These are phyloP conservation scores for Stemphylium beticola DNA, from an alignment of 2,329 filamentous ascomycete species.

Conservation along the genomic window DNA sequence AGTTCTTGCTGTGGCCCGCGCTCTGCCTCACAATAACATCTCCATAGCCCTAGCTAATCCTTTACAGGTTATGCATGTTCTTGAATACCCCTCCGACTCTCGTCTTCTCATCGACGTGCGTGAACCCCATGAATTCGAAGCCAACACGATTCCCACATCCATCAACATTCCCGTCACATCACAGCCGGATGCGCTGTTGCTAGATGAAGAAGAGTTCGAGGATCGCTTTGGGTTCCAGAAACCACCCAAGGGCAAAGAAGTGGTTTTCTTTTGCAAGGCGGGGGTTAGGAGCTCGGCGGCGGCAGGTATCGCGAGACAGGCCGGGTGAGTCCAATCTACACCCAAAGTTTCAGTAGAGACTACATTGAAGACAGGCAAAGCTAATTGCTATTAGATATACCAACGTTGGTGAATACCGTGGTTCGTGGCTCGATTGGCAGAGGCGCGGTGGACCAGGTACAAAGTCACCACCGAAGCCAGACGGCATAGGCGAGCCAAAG, in stretches of 20 bases:
- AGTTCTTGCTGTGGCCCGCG: slow-evolving; percentile 2
- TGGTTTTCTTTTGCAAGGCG: slow-evolving; percentile 88
- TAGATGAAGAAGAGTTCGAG: slow-evolving; percentile 78
- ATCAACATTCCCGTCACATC: slow-evolving; percentile 82
- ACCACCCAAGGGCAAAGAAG: slow-evolving; percentile 30
- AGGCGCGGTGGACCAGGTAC: slow-evolving; percentile 67
- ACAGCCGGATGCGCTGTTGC: slow-evolving; percentile 78
- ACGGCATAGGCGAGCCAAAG: slow-evolving; percentile 27
- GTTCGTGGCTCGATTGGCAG: slow-evolving; percentile 84
- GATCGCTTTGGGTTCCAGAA: slow-evolving; percentile 74
- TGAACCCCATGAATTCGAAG: slow-evolving; percentile 70
- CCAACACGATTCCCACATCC: slow-evolving; percentile 75
- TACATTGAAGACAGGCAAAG: background rate
- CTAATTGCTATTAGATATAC: slow-evolving; percentile 56
- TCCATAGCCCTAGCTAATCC: background rate
- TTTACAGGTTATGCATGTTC: slow-evolving; percentile 42
- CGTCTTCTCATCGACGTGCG: slow-evolving; percentile 65
- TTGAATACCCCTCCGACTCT: slow-evolving; percentile 33
- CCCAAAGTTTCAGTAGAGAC: background rate
- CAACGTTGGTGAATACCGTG: slow-evolving; percentile 73
- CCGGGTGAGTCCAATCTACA: slow-evolving; percentile 65
- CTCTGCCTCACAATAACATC: too few relatives aligned
- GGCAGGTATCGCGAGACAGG: slow-evolving; percentile 75
- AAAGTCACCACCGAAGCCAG: slow-evolving; percentile 24
- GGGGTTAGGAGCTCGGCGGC: slow-evolving; percentile 83